These are phyloP conservation scores for Tylopilus intermedius DNA, from an alignment of 768 basidiomycete genomes.

Conservation along the genomic window DNA sequence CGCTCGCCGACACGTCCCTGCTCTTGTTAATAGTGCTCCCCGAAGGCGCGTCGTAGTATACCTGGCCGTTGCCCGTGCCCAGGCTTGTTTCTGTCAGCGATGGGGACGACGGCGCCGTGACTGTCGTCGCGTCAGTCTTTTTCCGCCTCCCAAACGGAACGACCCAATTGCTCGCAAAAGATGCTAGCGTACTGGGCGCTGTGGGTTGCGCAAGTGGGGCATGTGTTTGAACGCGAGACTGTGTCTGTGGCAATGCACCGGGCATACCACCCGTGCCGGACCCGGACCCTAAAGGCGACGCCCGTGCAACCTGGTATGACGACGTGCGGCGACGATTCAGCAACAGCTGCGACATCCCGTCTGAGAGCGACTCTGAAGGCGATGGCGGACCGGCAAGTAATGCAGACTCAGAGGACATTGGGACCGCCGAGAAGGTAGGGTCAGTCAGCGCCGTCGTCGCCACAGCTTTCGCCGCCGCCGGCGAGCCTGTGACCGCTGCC, in stretches of 20 bases:
- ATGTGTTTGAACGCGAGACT: background rate
- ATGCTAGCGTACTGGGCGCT: constrained; percentile 51
- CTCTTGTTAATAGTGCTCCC: constrained; percentile 3
- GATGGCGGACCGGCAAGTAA: constrained; percentile 45
- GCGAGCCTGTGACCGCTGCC: constrained; percentile 41
- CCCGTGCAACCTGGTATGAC: constrained; percentile 53
- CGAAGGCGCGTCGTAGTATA: constrained; percentile 14
- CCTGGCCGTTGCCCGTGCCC: constrained; percentile 20
- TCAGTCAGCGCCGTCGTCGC: constrained; percentile 68
- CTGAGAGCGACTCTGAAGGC: constrained; percentile 56
- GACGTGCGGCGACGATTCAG: constrained; percentile 50
- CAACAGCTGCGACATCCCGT: constrained; percentile 49
- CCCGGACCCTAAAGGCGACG: constrained; percentile 41
- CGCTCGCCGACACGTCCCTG: constrained; percentile 35
- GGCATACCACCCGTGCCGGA: background rate
- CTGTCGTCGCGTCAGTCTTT: constrained; percentile 14
- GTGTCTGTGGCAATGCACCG: constrained; percentile 6
- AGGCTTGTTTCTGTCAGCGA: constrained; percentile 7
- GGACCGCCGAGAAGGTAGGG: constrained; percentile 42
- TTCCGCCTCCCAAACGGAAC: constrained; percentile 59
- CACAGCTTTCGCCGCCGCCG: constrained; percentile 49
- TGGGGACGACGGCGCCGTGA: constrained; percentile 3
- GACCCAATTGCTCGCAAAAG: constrained; percentile 61
- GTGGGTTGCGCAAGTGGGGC: constrained; percentile 30
- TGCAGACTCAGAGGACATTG: constrained; percentile 30